Evolutionary conservation across 768 basidiomycete genomes (phyloP), one percentile per base, ranked within the genome.

Genomic region (Tylopilus vinaceipallidus): DNA sequence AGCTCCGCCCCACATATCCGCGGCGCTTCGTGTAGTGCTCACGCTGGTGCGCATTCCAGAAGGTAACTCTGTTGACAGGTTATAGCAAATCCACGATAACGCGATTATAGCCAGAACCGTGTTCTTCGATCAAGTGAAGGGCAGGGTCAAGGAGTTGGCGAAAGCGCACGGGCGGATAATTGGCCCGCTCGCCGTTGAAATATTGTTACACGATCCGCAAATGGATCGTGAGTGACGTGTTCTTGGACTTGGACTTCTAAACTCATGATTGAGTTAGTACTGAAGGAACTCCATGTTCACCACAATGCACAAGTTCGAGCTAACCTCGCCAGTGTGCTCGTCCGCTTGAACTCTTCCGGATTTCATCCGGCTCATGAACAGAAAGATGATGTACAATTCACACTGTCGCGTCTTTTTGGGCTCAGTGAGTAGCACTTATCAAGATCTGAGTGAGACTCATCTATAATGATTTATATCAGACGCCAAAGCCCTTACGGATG

Each of bases 121-220:
- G 11, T 59, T 55, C 16, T 12, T 19, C 6, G 1, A n/a, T n/a
- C n/a, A 0, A 13, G 54, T 53, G 27, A 62, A 41, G 22, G 40
- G 49, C 4, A 54, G 58, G 34, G 34, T 63, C 24, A 52, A 33
- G 26, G 22, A 54, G 34, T 27, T 63, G n/a, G 57, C 62, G 5
- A 32, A 10, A 24, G 56, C 34, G 10, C 2, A 49, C 1, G 42
- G 48, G 1, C 20, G 40, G 19, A 38, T 53, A 7, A 34, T 64
- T n/a, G 59, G 62, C 26, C 50, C 46, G 16, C 50, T 63, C 4
- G 56, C 59, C 5, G 56, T 61, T 2, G 52, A 61, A 20, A 50
- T 61, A 44, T 35, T 49, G 0, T 54, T 63, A 4, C 37, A 52
- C 3, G 37, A 64, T 27, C 23, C 20, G 0, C 45, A 1, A 29